A percentile compares a stretch with the other conserved stretches of the same genome.
Evolutionary conservation across 2,329 filamentous ascomycete species (phyloP).

Genomic region (Nemania diffusa): DNA sequence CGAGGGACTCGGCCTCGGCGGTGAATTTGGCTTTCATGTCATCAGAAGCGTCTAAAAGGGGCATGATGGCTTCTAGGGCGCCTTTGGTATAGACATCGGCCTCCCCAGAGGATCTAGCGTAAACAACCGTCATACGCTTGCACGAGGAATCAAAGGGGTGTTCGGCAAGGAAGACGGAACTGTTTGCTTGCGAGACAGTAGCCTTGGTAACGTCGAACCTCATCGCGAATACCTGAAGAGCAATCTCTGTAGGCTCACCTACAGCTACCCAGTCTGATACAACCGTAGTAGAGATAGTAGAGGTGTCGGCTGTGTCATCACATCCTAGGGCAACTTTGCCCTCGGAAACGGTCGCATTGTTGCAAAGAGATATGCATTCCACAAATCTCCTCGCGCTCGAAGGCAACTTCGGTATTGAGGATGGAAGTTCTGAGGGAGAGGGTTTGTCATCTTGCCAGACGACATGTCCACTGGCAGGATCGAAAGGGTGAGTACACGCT

Average conservation of each 20-base stretch:
- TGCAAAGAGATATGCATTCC: slow-evolving; percentile 69
- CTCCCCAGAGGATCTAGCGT: slow-evolving; percentile 53
- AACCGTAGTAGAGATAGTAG: slow-evolving; percentile 59
- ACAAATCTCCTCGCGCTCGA: slow-evolving; percentile 59
- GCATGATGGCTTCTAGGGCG: slow-evolving; percentile 66
- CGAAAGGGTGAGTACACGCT: slow-evolving; percentile 67
- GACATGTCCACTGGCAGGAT: slow-evolving; percentile 67
- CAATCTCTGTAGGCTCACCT: slow-evolving; percentile 78
- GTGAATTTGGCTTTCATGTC: slow-evolving; percentile 59
- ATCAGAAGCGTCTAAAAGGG: slow-evolving; percentile 60
- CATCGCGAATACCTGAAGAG: slow-evolving; percentile 77
- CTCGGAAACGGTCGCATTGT: slow-evolving; percentile 64
- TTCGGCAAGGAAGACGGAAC: slow-evolving; percentile 66
- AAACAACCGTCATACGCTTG: slow-evolving; percentile 80
- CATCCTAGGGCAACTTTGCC: slow-evolving; percentile 49
- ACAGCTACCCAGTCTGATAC: slow-evolving; percentile 65
- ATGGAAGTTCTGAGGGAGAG: slow-evolving; percentile 36
- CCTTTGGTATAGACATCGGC: slow-evolving; percentile 66
- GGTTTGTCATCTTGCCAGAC: slow-evolving; percentile 54
- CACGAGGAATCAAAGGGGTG: slow-evolving; percentile 78
- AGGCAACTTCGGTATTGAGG: slow-evolving; percentile 41
- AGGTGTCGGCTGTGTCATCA: slow-evolving; percentile 59
- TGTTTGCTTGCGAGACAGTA: slow-evolving; percentile 51
- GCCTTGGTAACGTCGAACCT: slow-evolving; percentile 68
- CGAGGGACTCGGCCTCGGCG: slow-evolving; percentile 65